Evolutionary conservation across 176 grass and related monocot species (phyloP).

Genomic region (Carex scoparia): DNA sequence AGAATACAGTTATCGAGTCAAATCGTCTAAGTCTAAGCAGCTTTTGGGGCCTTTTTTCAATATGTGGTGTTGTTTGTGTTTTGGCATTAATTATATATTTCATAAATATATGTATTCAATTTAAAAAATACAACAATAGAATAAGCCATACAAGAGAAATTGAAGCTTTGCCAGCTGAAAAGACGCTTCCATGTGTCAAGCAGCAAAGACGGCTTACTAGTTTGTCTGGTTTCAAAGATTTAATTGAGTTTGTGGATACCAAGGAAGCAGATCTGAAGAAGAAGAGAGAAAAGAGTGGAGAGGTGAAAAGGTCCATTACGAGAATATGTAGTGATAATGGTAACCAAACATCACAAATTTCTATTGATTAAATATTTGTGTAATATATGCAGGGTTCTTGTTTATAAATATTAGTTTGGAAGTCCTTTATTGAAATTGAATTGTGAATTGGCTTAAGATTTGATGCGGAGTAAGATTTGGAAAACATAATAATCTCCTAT

Average conservation of each 20-base stretch:
- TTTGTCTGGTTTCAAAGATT: slow-evolving; percentile 50
- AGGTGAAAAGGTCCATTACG: slow-evolving; percentile 24
- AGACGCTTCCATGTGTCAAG: too few relatives aligned
- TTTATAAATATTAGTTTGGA: neutral
- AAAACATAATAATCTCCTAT: neutral
- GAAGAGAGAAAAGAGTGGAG: neutral
- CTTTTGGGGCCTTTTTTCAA: slow-evolving; percentile 83
- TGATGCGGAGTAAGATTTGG: neutral
- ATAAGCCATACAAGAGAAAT: neutral
- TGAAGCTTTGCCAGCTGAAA: neutral
- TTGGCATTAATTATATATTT: slow-evolving; percentile 46
- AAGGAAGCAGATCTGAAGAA: slow-evolving; percentile 35
- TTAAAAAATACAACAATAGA: slow-evolving; percentile 31
- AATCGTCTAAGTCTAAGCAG: slow-evolving; percentile 50
- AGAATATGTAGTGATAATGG: slow-evolving; percentile 53
- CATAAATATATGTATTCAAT: slow-evolving; percentile 42
- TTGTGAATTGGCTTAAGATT: neutral
- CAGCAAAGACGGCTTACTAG: slow-evolving; percentile 1
- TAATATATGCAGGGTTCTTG: neutral
- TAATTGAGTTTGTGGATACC: slow-evolving; percentile 60
- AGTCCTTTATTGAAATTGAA: neutral
- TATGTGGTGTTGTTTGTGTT: slow-evolving; percentile 53
- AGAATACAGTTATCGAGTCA: slow-evolving; percentile 37
- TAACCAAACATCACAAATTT: slow-evolving; percentile 30
- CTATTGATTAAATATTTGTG: neutral